Base-by-base conservation (phyloP, 805 yeast genomes). In the Saturnispora mendoncae region DNA sequence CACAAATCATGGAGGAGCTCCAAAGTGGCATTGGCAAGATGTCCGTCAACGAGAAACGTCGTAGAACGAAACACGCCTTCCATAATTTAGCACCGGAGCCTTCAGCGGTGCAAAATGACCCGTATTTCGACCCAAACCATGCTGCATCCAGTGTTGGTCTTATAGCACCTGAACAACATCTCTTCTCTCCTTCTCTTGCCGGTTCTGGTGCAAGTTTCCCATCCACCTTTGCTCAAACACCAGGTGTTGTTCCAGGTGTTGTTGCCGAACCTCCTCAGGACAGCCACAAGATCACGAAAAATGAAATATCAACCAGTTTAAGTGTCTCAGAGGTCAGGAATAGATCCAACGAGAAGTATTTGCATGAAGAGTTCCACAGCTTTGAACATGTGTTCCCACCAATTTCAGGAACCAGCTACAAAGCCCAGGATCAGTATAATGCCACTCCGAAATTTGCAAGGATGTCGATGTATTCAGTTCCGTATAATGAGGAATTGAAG, bases 371-470 rank as follows among this genome's bases (percentile, higher is more conserved):
- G 1, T 88, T 84, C 60, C 69, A 71, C 37, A 82, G 96, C 1
- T 78, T 84, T 51, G 77, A 79, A 55, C 77, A 85, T 54, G 80
- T 85, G 1, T 70, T 76, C 9, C 95, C 97, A 4, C 97, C 97
- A 3, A 66, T 77, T 12, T 80, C 94, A 0, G 84, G 90, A 0
- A 74, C 85, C 1, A 79, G 76, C 47, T 84, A 68, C 54, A 67
- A 66, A 35, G 74, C 81, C 2, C 65, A 74, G 23, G 97, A 92
- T 57, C 94, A 88, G 57, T 95, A 94, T 5, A 75, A 80, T 7
- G 76, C 95, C 3, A 76, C 84, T 19, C 92, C 97, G 3, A 76
- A 84, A 45, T 78, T 78, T 58, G 74, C 84, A 55, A 70, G 94
- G 45, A 65, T 84, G 47, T 68, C 95, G 4, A 74, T 87, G 84